Base-by-base conservation (phyloP, 1,284 basidiomycete species). In the Cryptococcus hybrid region DNA sequence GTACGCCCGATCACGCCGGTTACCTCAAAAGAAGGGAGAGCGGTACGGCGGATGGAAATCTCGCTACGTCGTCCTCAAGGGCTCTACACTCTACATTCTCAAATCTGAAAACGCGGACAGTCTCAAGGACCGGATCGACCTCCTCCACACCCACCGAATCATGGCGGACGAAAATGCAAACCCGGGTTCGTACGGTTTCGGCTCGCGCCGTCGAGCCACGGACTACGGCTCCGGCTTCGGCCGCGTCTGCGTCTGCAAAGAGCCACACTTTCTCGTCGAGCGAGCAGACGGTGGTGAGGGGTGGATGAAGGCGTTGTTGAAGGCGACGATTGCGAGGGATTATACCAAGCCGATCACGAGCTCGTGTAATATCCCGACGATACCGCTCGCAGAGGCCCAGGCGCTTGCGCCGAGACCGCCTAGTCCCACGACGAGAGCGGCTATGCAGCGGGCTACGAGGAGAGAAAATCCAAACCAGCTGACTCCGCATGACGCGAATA, bases 291-390 rank as follows among this genome's bases (percentile, higher is more conserved):
- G 78, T 86, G 42, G 84, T 97, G 49, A 85, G 96, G 11, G 92
- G 65, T 99, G 96, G 96, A 99, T 99, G 95, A 99, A 99, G 81
- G 91, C 92, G 8, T 85, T 99, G 67, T 97, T 98, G 91, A 99
- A 99, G 78, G 90, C 93, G 2, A 98, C 95, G 4, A 99, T 99
- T 69, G 88, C 86, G 13, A 82, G 96, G 56, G 92, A 96, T 76
- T 95, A 93, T 73, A 83, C 86, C 9, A 92, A 87, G 68, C 90
- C 94, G 30, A 94, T 99, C 55, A 88, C 97, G 30, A 97, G 94
- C 5, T 96, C 92, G 1, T 94, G 92, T 80, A 97, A 97, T 74
- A 93, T 98, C 58, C 90, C 93, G 2, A 99, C 94, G 2, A 98
- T 99, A 60, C 91, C 93, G 2, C 84, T 99, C 43, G 85, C 88